These are phyloP conservation scores for Hypoxylon sp. DNA, from an alignment of 2,329 filamentous ascomycete genomes.

Conservation along the genomic window DNA sequence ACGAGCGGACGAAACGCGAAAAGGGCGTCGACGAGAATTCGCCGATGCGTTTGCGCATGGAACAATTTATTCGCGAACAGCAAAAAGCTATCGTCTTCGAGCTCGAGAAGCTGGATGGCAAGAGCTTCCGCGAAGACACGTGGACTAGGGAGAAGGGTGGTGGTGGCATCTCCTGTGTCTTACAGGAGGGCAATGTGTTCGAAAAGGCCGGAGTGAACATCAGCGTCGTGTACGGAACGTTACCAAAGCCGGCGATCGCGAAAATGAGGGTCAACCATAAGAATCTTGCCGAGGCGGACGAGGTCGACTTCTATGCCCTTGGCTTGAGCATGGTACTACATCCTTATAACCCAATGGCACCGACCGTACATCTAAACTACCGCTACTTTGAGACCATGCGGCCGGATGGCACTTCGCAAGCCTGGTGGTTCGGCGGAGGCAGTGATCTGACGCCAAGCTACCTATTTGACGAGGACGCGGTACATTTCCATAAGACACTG, in stretches of 20 bases:
- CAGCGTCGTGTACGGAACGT: conserved; percentile 91
- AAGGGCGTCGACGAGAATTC: conserved; percentile 81
- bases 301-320: conserved; percentile 95
- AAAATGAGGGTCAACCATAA: conserved; percentile 98
- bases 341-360: conserved; percentile 95
- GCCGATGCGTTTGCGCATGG: conserved; percentile 98
- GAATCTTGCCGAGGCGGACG: conserved; percentile 78
- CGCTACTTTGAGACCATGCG: conserved; percentile 98
- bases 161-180: conserved; percentile 92
- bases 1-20: conserved; percentile 85
- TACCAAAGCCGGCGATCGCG: conserved; percentile 88
- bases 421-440: conserved; percentile 99
- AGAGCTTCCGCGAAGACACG: conserved; percentile 84
- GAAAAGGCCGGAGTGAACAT: conserved; percentile 98
- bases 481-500: conserved; percentile 95
- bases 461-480: conserved; percentile 95
- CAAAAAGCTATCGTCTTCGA: conserved; percentile 89
- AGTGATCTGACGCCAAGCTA: conserved; percentile 94
- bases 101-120: conserved; percentile 87
- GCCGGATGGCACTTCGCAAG: conserved; percentile 82
- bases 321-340: conserved; percentile 95
- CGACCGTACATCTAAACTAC: conserved; percentile 98
- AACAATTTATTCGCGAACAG: conserved; percentile 93
- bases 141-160: conserved; percentile 92
- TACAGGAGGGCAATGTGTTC: conserved; percentile 97